These are phyloP conservation scores for Cryphonectria naterciae DNA, from an alignment of 2,329 filamentous ascomycete genomes.

Conservation along the genomic window DNA sequence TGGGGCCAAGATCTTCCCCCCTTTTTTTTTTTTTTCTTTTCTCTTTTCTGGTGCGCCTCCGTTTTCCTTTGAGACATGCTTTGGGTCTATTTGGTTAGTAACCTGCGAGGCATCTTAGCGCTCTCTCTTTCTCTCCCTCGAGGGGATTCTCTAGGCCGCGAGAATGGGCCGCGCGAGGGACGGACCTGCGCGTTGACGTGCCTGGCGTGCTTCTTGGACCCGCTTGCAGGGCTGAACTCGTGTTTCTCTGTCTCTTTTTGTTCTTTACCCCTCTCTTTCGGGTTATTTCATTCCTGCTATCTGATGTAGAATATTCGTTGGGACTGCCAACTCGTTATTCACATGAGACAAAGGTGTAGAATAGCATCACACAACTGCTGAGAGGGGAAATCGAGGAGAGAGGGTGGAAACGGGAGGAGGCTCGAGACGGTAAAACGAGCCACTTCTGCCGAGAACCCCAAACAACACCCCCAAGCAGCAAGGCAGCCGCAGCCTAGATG, in stretches of 20 bases:
- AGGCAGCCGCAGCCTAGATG: neutral
- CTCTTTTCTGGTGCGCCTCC: neutral
- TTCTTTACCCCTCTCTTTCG: neutral
- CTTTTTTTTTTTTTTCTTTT: neutral
- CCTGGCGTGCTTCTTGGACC: neutral
- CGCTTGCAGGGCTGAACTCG: conserved; percentile 5
- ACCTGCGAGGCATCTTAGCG: conserved; percentile 1
- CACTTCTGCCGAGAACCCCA: neutral
- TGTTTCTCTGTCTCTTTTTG: neutral
- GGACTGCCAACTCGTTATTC: neutral
- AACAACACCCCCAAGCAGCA: neutral
- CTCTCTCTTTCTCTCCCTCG: neutral
- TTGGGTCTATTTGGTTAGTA: neutral
- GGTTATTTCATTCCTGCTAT: neutral
- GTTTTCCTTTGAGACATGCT: neutral
- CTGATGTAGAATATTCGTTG: neutral
- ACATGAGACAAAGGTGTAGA: neutral
- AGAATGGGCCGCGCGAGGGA: conserved; percentile 1
- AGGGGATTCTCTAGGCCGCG: neutral
- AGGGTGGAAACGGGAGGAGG: neutral
- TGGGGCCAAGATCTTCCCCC: neutral
- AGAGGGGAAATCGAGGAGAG: neutral
- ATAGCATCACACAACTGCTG: neutral
- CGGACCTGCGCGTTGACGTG: neutral
- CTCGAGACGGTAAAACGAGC: neutral